phyloP scores from a whole-genome alignment of 129 eudicot genomes.

The Saussurea involucrata region DNA sequence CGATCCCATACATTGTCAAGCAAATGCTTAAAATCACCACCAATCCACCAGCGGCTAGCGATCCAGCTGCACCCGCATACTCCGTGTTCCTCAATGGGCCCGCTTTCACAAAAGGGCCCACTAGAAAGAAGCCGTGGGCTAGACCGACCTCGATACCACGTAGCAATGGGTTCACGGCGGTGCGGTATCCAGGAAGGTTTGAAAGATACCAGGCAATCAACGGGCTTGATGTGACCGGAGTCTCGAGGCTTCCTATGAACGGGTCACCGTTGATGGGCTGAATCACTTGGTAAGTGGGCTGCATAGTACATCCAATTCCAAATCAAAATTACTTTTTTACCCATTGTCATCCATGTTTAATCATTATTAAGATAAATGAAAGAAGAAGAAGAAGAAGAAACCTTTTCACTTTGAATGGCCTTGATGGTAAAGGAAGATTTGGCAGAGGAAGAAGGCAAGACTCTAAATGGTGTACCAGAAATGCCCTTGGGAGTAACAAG shows the following conservation, averaged over 20 bases:
- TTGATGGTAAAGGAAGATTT: constrained; percentile 44
- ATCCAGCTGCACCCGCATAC: constrained; percentile 83
- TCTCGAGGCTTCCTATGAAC: constrained; percentile 95
- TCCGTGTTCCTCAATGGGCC: constrained; percentile 95
- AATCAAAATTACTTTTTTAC: constrained; percentile 6
- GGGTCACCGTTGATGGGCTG: constrained; percentile 99
- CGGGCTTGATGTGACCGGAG: constrained; percentile 98
- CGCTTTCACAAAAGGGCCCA: constrained; percentile 88
- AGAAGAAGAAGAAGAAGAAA: constrained; percentile 10
- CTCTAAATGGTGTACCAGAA: constrained; percentile 69
- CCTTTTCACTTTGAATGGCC: constrained; percentile 77
- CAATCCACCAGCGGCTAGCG: constrained; percentile 86
- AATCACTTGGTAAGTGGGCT: constrained; percentile 90
- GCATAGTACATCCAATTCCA: constrained; percentile 25
- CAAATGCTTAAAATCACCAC: constrained; percentile 86
- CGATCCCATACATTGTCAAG: constrained; percentile 86
- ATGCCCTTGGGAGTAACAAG: constrained; percentile 71
- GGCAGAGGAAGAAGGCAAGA: constrained; percentile 52
- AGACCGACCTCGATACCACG: constrained; percentile 88
- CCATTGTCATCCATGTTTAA: not conserved
- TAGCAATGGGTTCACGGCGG: constrained; percentile 91
- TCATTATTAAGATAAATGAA: not conserved
- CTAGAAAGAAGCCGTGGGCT: constrained; percentile 91
- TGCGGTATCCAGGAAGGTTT: constrained; percentile 94
- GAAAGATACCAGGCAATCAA: constrained; percentile 96